A percentile compares a stretch with the other conserved stretches of the same genome.
These are phyloP conservation scores for Cyberlindnera subsufficiens DNA, from an alignment of 805 yeast species.

Conservation along the genomic window DNA sequence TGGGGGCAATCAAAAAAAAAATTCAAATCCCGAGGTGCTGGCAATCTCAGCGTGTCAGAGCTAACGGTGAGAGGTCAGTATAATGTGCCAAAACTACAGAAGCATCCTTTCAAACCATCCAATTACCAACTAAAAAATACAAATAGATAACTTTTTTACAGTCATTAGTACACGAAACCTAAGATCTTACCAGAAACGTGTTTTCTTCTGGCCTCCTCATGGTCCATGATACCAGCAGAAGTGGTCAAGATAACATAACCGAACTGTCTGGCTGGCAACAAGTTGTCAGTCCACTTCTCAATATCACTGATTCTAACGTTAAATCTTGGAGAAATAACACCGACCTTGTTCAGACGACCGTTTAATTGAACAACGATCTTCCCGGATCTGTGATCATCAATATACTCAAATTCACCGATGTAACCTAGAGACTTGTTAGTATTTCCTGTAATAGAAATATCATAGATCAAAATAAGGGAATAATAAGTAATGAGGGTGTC, in stretches of 20 bases:
- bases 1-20: not conserved
- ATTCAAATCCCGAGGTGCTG: not conserved
- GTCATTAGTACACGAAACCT: conserved; percentile 85
- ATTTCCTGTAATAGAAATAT: no score
- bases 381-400: conserved; percentile 98
- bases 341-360: conserved; percentile 98
- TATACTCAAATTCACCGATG: conserved; percentile 98
- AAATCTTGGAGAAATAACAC: conserved; percentile 98
- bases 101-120: no score
- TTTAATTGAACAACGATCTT: conserved; percentile 93
- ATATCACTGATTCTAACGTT: conserved; percentile 92
- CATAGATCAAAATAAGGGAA: no score
- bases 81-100: no score
- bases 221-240: conserved; percentile 99
- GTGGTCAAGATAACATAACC: conserved; percentile 98
- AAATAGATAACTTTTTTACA: no score
- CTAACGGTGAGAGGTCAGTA: no score
- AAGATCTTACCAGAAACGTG: conserved; percentile 98
- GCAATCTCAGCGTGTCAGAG: no score
- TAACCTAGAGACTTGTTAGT: conserved; percentile 30
- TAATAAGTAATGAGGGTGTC: conserved; percentile 16
- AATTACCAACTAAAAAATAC: no score
- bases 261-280: conserved; percentile 98
- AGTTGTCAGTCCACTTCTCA: conserved; percentile 98
- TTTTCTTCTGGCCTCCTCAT: conserved; percentile 99